Evolutionary conservation across 2,329 filamentous ascomycete genomes (phyloP), one percentile per base, ranked within the genome.

Genomic region (Aspergillus texensis): DNA sequence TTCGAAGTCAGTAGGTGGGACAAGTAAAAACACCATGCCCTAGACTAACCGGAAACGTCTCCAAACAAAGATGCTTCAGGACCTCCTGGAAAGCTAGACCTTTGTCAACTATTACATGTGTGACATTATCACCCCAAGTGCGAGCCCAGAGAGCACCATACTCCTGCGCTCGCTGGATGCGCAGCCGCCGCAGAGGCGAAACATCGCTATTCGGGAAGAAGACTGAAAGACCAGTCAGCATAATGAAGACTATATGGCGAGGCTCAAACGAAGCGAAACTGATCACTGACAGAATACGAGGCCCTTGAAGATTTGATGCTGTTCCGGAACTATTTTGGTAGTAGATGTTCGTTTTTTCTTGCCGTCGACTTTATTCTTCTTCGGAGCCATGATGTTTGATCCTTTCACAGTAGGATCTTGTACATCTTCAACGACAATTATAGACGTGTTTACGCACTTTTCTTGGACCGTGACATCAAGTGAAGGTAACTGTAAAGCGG

Each of bases 181-280:
- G 88, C 62, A 89, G 77, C 60, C 86, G 86, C 45, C 94, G 86
- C 9, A 86, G 82, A 12, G 86, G 85, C 36, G 89, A 86, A 54
- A 91, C 84, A 66, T 94, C 90, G 67, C 93, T 87, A 68, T 95
- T 91, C 0, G 93, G 94, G 6, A 96, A 87, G 74, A 95, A 97
- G 78, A 88, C 82, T 84, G 32, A 60, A 57, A 32, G 21, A 11
- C 54, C 24, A 52, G 34, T 50, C 26, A 56, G 48, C 48, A 43
- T 24, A 34, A 16, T 14, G n/a, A 32, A n/a, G 5, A 11, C 3
- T 14, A 4, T 2, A 48, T 32, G 4, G 16, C 19, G 16, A 39
- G n/a, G 34, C 14, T 14, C 10, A 26, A 54, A 28, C 14, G 36
- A 24, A 32, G 30, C 41, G 6, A 28, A n/a, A 21, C 12, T 45